Conservation (phyloP, 345 rosid genomes). For the Geranium rotundifolium region DNA sequence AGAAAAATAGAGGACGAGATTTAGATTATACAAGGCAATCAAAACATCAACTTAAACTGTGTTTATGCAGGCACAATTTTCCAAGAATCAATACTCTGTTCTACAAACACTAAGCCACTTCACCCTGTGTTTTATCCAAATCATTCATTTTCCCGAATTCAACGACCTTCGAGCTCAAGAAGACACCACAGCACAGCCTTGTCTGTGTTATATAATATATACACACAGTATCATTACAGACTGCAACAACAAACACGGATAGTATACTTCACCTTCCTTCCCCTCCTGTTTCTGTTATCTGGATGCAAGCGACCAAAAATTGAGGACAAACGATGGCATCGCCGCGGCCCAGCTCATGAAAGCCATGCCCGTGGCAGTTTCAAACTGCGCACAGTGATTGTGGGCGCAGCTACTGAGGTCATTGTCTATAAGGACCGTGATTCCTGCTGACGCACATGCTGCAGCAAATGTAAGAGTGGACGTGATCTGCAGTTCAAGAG, state of each 20-base stretch:
- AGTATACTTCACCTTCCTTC: background rate
- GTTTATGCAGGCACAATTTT: too few relatives aligned
- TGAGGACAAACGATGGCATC: slow-evolving; percentile 55
- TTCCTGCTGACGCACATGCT: slow-evolving; percentile 75
- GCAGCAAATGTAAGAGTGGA: slow-evolving; percentile 72
- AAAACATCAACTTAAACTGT: too few relatives aligned
- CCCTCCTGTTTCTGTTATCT: slow-evolving; percentile 18
- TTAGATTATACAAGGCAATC: too few relatives aligned
- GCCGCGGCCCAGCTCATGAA: slow-evolving; percentile 59
- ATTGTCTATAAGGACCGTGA: slow-evolving; percentile 71
- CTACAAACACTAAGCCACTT: background rate
- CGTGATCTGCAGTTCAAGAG: slow-evolving; percentile 37
- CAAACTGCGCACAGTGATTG: slow-evolving; percentile 57
- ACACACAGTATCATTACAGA: background rate
- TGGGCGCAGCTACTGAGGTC: slow-evolving; percentile 39
- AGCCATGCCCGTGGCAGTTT: slow-evolving; percentile 70
- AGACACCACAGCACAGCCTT: slow-evolving; percentile 9
- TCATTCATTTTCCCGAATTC: slow-evolving; percentile 15
- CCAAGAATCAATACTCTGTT: too few relatives aligned
- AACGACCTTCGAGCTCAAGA: background rate
- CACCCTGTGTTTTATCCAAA: background rate
- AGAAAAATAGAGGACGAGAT: too few relatives aligned
- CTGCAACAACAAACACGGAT: background rate
- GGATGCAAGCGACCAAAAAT: slow-evolving; percentile 66
- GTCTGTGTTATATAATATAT: background rate